Base-by-base conservation (phyloP, 495 filamentous ascomycete genomes). In the Xylaria sp. region DNA sequence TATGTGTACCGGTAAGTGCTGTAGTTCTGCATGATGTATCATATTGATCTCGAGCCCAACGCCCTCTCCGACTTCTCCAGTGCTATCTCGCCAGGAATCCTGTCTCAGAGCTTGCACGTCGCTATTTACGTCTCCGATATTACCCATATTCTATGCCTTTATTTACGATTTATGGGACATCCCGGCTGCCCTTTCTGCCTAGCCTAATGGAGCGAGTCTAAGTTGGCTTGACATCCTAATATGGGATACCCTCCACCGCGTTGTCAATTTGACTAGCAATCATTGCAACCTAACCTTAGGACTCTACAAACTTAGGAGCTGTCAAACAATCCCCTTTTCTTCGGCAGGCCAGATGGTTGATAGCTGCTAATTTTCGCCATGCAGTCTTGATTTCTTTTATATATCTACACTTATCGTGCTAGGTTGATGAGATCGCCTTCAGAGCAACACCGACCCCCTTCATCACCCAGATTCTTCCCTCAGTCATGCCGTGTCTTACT, bases 401-500 rank as follows among this genome's bases (percentile, higher is more conserved):
- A 58, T 68, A 31, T 44, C 5, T 52, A 48, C 11, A 7, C 46
- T 46, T 15, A 44, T 37, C 37, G 52, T 58, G 8, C 17, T 40
- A 15, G 66, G 35, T 17, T 59, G 52, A 35, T 8, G 50, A n/a
- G n/a, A 26, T 35, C 52, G 19, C 19, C 6, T 46, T 41, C 33
- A 31, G 21, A 17, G 8, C 46, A 67, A n/a, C 26, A 44, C 40
- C n/a, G 33, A 29, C 41, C 1, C 52, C 26, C 19, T 33, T 14
- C 15, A 24, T 43, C 15, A 1, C 29, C 58, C 9, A 9, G 19
- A 48, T 17, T 46, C 46, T 14, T 31, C 40, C 19, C 55, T 70
- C 26, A 24, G 57, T 70, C 35, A 73, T 76, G 67, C 52, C 66
- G 67, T 66, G 68, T 24, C 58, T 37, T 17, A 21, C 70, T 17